Conservation (phyloP, 1,284 basidiomycete species). For the Exobasidium cylindrosporum region DNA sequence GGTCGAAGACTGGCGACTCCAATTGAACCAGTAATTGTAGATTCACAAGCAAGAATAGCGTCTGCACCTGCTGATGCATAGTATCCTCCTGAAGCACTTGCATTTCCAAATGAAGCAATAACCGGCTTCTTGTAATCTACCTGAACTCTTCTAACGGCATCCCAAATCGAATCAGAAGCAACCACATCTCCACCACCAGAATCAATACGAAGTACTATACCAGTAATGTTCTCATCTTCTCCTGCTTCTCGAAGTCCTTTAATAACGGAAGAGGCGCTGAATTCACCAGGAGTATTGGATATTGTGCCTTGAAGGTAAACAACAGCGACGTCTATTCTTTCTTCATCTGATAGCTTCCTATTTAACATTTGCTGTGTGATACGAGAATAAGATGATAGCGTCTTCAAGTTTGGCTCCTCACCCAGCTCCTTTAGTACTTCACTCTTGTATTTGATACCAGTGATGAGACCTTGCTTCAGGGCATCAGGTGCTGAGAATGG, state of each 20-base stretch:
- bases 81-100: conserved; percentile 57
- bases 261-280: conserved; percentile 53
- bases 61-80: conserved; percentile 50
- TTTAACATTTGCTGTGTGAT: conserved; percentile 3
- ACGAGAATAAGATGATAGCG: conserved; percentile 3
- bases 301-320: conserved; percentile 57
- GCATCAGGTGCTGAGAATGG: conserved; percentile 56
- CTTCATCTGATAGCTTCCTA: conserved; percentile 42
- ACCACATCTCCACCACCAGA: conserved; percentile 58
- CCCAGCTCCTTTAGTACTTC: conserved; percentile 22
- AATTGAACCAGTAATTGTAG: conserved; percentile 57
- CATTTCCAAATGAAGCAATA: conserved; percentile 58
- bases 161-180: conserved; percentile 57
- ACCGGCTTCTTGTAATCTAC: conserved; percentile 55
- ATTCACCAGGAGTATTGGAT: conserved; percentile 40
- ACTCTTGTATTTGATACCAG: conserved; percentile 52
- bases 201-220: conserved; percentile 57
- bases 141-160: conserved; percentile 54
- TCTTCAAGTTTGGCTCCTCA: conserved; percentile 16
- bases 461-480: conserved; percentile 51
- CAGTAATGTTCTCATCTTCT: conserved; percentile 55
- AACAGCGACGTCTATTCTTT: conserved; percentile 54
- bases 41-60: conserved; percentile 54
- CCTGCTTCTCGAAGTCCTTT: conserved; percentile 57
- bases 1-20: conserved; percentile 57